These are phyloP conservation scores for Panaeolus cyanescens DNA, from an alignment of 768 basidiomycete genomes.

Conservation along the genomic window DNA sequence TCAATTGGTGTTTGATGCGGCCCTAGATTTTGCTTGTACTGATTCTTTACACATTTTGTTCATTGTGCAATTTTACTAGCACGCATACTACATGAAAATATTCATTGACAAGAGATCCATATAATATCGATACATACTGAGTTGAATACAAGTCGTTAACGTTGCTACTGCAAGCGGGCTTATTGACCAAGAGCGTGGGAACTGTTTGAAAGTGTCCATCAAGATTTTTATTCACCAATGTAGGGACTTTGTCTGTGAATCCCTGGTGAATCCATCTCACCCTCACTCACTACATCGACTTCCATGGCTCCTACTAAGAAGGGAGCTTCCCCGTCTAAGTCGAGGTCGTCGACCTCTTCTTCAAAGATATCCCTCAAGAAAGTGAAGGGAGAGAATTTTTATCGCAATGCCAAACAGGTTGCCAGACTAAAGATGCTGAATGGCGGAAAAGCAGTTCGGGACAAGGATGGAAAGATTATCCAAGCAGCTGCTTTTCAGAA, in stretches of 20 bases:
- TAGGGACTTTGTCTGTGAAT: too few relatives aligned
- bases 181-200: not conserved
- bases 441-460: conserved; percentile 88
- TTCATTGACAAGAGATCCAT: too few relatives aligned
- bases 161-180: not conserved
- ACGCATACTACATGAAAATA: too few relatives aligned
- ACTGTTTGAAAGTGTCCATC: not conserved
- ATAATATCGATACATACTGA: too few relatives aligned
- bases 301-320: conserved; percentile 46
- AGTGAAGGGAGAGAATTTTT: conserved; percentile 96
- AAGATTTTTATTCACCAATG: conserved; percentile 4
- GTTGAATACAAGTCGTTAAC: too few relatives aligned
- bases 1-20: too few relatives aligned
- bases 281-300: not conserved
- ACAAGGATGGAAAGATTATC: conserved; percentile 90
- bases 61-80: too few relatives aligned
- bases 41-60: too few relatives aligned
- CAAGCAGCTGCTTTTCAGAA: conserved; percentile 96
- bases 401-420: conserved; percentile 92
- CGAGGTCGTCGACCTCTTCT: conserved; percentile 45
- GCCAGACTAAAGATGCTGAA: conserved; percentile 88
- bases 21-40: too few relatives aligned
- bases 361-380: conserved; percentile 60
- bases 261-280: not conserved
- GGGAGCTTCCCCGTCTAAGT: conserved; percentile 35